phyloP scores from a whole-genome alignment of 2,329 filamentous ascomycete genomes.

The Pyrenochaeta sp. region DNA sequence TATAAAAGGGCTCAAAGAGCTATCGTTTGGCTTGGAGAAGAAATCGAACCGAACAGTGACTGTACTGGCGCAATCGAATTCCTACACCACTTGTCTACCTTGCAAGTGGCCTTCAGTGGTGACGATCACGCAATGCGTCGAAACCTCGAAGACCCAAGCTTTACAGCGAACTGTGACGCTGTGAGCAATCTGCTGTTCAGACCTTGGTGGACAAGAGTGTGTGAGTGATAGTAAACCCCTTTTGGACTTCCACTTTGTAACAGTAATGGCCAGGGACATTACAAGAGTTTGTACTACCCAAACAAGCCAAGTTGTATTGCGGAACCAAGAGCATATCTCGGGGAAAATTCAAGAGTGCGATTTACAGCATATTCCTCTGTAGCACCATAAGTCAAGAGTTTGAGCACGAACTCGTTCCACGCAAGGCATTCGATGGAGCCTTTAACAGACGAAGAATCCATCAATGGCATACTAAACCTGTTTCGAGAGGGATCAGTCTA shows the following conservation, averaged over 20 bases:
- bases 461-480: conserved; percentile 28
- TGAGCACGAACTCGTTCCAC: conserved; percentile 32
- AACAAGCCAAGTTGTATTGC: conserved; percentile 36
- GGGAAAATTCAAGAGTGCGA: conserved; percentile 34
- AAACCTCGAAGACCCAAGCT: conserved; percentile 23
- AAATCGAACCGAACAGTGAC: conserved; percentile 23
- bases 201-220: conserved; percentile 37
- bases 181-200: conserved; percentile 32
- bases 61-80: conserved; percentile 36
- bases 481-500: conserved; percentile 26
- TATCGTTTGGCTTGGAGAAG: conserved; percentile 37
- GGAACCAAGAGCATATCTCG: conserved; percentile 29
- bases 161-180: conserved; percentile 25
- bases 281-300: conserved; percentile 40
- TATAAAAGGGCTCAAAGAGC: conserved; percentile 30
- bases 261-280: conserved; percentile 29
- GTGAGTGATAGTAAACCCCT: neutral
- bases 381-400: conserved; percentile 29
- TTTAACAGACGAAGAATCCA: conserved; percentile 41
- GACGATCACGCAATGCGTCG: conserved; percentile 23
- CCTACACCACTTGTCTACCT: conserved; percentile 24
- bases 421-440: conserved; percentile 33
- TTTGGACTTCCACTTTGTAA: neutral
- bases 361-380: conserved; percentile 40
- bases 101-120: conserved; percentile 25